Base-by-base conservation (phyloP, 257 asterid species). In the Solanum neorickii region DNA sequence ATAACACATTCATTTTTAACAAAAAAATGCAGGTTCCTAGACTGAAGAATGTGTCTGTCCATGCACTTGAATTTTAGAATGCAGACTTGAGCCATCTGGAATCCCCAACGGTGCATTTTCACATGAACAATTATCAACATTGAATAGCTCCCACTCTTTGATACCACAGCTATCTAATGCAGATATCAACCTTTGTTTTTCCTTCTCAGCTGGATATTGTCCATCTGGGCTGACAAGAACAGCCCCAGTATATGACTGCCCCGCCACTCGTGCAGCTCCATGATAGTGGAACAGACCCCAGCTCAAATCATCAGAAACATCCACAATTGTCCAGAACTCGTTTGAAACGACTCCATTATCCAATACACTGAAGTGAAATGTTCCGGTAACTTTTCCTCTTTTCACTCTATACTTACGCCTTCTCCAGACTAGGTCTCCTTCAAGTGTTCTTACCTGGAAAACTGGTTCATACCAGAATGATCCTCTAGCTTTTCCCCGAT, bases 381-480 rank as follows among this genome's bases (percentile, higher is more conserved):
- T 97, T 6, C 98, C 99, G 0, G 98, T 94, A 12, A 65, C 73
- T 66, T 89, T 92, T 59, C 98, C 98, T 88, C 97, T 92, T 87
- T 91, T 94, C 39, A 95, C 99, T 2, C 99, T 92, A 83, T 97
- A 95, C 65, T 89, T 95, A 46, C 98, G 91, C 88, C 98, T 91
- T 86, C 99, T 91, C 98, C 99, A 95, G 44, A 95, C 94, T 85
- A 97, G 87, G 69, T 89, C 88, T 41, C 95, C 94, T 1, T 93
- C 97, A 6, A 94, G 90, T 7, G 96, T 94, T 84, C 88, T 90
- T 16, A 97, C 98, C 88, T 94, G 97, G 59, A 97, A 97, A 86
- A 95, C 95, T 7, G 99, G 98, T 87, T 95, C 99, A 62, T 94
- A 97, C 98, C 99, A 97, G 83, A 97, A 94, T 29, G 99, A 94